Evolutionary conservation across 2,329 filamentous ascomycete species (phyloP).

Genomic region (Penicillium concentricum): DNA sequence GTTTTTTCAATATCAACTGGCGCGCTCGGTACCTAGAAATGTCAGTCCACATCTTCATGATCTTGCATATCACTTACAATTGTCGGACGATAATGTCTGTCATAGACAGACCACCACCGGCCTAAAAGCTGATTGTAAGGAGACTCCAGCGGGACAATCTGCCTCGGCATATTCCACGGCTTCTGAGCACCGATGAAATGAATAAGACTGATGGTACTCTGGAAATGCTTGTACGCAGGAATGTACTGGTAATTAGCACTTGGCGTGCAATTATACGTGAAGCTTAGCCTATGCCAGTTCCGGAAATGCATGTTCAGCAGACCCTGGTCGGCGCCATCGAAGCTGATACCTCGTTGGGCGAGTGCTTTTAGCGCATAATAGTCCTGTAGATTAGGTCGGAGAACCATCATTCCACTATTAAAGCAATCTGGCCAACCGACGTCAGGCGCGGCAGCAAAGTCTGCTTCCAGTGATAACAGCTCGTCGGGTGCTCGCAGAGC

Average conservation of each 20-base stretch:
- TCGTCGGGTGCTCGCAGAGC: slow-evolving; percentile 88
- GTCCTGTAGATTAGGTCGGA: slow-evolving; percentile 81
- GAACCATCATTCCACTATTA: slow-evolving; percentile 95
- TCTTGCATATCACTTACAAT: slow-evolving; percentile 14
- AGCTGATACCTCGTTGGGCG: slow-evolving; percentile 83
- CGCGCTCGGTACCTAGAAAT: not conserved
- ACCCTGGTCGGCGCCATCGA: slow-evolving; percentile 95
- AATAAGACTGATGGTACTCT: slow-evolving; percentile 81
- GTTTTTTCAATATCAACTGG: not conserved
- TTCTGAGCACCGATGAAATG: slow-evolving; percentile 94
- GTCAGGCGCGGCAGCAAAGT: slow-evolving; percentile 77
- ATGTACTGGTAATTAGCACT: slow-evolving; percentile 97
- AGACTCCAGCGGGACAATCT: slow-evolving; percentile 35
- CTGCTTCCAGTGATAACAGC: slow-evolving; percentile 67
- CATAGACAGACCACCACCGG: slow-evolving; percentile 93
- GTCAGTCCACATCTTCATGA: not conserved
- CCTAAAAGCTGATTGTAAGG: slow-evolving; percentile 77
- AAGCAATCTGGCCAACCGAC: slow-evolving; percentile 98
- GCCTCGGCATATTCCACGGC: slow-evolving; percentile 71
- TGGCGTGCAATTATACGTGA: slow-evolving; percentile 95
- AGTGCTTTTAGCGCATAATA: slow-evolving; percentile 82
- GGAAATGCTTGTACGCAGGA: slow-evolving; percentile 90
- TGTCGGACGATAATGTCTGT: slow-evolving; percentile 69
- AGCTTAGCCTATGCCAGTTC: slow-evolving; percentile 83
- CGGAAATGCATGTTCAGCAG: slow-evolving; percentile 92